Conservation (phyloP, 2,329 filamentous ascomycete species). For the Aspergillus sp. region DNA sequence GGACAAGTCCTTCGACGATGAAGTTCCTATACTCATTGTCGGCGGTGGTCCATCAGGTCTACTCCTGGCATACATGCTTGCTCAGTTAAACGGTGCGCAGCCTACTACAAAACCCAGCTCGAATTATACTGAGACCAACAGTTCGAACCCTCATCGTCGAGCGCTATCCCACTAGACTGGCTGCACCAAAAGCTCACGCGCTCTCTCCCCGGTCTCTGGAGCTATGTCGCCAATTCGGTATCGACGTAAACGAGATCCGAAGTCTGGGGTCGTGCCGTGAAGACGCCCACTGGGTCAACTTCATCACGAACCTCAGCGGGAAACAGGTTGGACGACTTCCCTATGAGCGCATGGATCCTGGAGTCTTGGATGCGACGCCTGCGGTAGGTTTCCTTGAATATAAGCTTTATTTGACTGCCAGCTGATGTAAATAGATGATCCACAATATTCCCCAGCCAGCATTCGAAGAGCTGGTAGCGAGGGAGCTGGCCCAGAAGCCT, state of each 20-base stretch:
- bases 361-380: constrained; percentile 37
- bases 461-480: constrained; percentile 39
- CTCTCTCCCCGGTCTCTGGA: constrained; percentile 30
- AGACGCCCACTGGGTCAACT: constrained; percentile 45
- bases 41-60: constrained; percentile 41
- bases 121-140: neutral
- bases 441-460: constrained; percentile 46
- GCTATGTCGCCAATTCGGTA: constrained; percentile 27
- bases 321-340: constrained; percentile 38
- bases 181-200: constrained; percentile 31
- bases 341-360: constrained; percentile 24
- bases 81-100: no score
- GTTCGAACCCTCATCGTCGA: constrained; percentile 31
- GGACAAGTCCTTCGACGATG: neutral
- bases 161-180: constrained; percentile 25
- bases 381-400: constrained; percentile 19
- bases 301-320: constrained; percentile 40
- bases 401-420: no score
- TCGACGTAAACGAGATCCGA: constrained; percentile 27
- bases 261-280: constrained; percentile 17
- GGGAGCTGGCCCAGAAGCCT: constrained; percentile 19
- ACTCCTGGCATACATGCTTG: constrained; percentile 30
- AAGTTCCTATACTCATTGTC: constrained; percentile 28
- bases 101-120: constrained; percentile 10
- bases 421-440: constrained; percentile 33